phyloP scores from a whole-genome alignment of 768 basidiomycete genomes.

The Kwoniella europaea region DNA sequence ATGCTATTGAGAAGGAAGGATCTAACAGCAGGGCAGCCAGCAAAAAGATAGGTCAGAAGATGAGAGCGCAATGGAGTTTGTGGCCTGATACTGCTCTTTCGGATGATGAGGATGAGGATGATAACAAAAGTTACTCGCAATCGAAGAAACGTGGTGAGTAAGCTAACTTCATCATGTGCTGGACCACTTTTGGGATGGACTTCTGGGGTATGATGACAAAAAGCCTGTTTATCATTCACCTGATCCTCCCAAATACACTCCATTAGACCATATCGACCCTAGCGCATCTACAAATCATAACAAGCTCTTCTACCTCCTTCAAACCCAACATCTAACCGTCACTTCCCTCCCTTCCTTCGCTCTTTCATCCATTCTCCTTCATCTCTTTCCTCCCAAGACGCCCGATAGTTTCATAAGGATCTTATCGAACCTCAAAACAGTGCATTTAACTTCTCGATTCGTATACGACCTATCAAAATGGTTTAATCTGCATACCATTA shows the following conservation, averaged over 20 bases:
- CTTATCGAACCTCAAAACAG: not conserved
- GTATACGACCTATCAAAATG: conserved; percentile 9
- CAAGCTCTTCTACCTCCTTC: not conserved
- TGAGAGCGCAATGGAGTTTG: not conserved
- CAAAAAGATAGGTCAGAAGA: not conserved
- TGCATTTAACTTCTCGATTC: not conserved
- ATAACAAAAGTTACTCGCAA: not conserved
- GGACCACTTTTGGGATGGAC: no score
- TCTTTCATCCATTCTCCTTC: not conserved
- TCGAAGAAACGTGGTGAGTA: not conserved
- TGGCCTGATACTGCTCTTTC: conserved; percentile 9
- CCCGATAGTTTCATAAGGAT: not conserved
- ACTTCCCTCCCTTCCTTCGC: not conserved
- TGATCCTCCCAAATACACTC: not conserved
- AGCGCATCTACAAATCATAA: not conserved
- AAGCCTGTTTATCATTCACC: not conserved
- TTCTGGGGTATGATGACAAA: not conserved
- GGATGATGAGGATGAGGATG: not conserved
- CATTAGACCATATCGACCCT: not conserved
- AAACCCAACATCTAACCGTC: not conserved
- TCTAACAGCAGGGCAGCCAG: not conserved
- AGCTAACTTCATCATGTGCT: not conserved
- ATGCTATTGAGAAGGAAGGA: not conserved
- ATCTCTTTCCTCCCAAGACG: not conserved
- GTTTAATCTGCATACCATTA: conserved; percentile 1